These are phyloP conservation scores for Saturnispora galanensis DNA, from an alignment of 805 yeast species.

Conservation along the genomic window DNA sequence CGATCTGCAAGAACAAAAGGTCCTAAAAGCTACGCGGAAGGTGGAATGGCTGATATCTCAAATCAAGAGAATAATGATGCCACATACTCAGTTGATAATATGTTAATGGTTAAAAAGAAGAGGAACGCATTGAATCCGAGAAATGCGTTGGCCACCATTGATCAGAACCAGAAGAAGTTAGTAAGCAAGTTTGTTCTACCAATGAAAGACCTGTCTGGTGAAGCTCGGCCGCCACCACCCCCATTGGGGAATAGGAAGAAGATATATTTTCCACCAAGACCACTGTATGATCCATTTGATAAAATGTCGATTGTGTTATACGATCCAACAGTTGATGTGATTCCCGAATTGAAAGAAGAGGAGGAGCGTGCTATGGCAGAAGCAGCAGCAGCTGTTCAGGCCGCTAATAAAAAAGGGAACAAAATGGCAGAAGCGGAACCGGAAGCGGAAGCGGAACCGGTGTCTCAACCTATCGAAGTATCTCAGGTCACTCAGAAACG, in stretches of 20 bases:
- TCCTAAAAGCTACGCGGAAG: conserved; percentile 33
- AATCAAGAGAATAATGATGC: conserved; percentile 14
- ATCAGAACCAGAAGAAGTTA: conserved; percentile 32
- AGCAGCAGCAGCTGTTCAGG: conserved; percentile 12
- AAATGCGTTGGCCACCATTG: conserved; percentile 35
- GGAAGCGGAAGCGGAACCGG: conserved; percentile 2
- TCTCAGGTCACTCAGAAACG: conserved; percentile 11
- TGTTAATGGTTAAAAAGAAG: conserved; percentile 25
- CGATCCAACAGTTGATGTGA: conserved; percentile 83
- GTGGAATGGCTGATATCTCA: conserved; percentile 22
- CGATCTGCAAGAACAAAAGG: conserved; percentile 24
- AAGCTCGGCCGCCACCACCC: conserved; percentile 54
- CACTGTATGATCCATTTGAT: conserved; percentile 89
- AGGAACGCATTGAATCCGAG: conserved; percentile 56
- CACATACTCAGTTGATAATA: conserved; percentile 15
- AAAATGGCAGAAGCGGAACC: conserved; percentile 9
- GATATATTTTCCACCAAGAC: conserved; percentile 67
- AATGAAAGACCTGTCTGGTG: conserved; percentile 30
- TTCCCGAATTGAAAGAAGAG: conserved; percentile 25
- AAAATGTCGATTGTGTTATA: conserved; percentile 91
- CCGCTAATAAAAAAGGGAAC: conserved; percentile 1
- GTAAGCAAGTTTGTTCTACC: conserved; percentile 54
- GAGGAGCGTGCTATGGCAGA: conserved; percentile 23
- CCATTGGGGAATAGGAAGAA: conserved; percentile 76
- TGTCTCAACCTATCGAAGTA: background rate